Evolutionary conservation across 2,329 filamentous ascomycete species (phyloP), one percentile per base, ranked within the genome.

Genomic region (Trichoderma atrobrunneum): DNA sequence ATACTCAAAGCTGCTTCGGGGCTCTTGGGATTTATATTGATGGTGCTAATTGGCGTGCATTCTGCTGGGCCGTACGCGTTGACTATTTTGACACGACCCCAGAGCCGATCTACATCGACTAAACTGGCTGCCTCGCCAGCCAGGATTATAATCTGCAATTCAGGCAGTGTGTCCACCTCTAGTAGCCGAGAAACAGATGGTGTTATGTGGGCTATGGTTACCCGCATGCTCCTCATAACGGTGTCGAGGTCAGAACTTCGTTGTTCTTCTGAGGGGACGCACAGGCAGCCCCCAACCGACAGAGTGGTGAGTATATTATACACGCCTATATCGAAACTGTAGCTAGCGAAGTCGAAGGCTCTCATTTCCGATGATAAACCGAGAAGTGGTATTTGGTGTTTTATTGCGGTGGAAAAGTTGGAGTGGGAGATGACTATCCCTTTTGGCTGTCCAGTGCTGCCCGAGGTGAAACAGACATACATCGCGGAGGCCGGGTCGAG

Each of bases 401-500:
- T 30, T 30, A 30, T 30, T 30, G 28, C 28, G 28, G 28, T 30
- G 28, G 28, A 30, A 30, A 30, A 30, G 28, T 60, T 34, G 24
- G 67, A 62, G 2, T 54, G 21, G 16, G 48, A 54, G 43, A 77
- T 72, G 16, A 76, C 70, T 4, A 75, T 73, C 7, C 77, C 77
- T 57, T 78, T 78, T 5, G 77, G 76, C 18, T 70, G 70, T n/a
- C 76, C 77, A 1, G 77, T 77, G 54, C 74, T 77, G 10, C 76
- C 77, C 7, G 75, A 77, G 11, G 76, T 78, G 66, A 77, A 78
- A 28, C 77, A 63, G 2, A 76, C 65, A 61, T 74, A 77, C 5
- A 72, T 70, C 7, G 71, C 60, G 16, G 73, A 32, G 28, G 28
- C 28, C 28, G 28, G 28, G 28, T 30, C 28, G 28, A 30, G 28